Evolutionary conservation across 352 stramenopile genomes (phyloP), one percentile per base, ranked within the genome.

Genomic region (Phytophthora europaea): DNA sequence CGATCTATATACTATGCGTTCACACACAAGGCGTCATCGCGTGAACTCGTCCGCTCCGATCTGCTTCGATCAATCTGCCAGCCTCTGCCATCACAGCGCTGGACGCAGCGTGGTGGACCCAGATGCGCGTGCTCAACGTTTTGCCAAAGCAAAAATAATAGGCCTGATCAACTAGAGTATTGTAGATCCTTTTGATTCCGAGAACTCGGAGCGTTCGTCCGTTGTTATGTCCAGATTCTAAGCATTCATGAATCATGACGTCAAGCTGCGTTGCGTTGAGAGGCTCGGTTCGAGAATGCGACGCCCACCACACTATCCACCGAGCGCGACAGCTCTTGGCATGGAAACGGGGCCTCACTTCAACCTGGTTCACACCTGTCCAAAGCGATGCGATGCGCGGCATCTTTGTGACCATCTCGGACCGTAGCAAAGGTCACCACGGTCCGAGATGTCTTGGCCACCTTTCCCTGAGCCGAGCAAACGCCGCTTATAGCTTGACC

Each of bases 1-100:
- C 60, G 59, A 67, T 40, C 36, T 61, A 67, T 59, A 73, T 38
- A 68, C 51, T 68, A 73, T 52, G 45, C 31, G 63, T 70, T 65
- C 31, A 55, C 56, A 33, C 48, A 22, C 36, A 68, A 56, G 20
- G 12, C 48, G 60, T 40, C 31, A 58, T 65, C 18, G 38, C 23
- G 13, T 28, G 4, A 45, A 7, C 13, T 10, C 36, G 15, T 2
- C 16, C 16, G 43, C 43, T 50, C 43, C 20, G 43, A 7, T 50
- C 43, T 50, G 43, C 43, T 50, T 50, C 36, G 12, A 43, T 43
- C 36, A 45, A 43, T 43, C 12, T 12, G 6, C 4, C 28, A 31
- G 4, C 26, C 4, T 5, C 4, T 2, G 26, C 26, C 26, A 31
- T 31, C 28, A 31, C 28, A 31, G 28, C 4, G 28, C 28, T 31